Base-by-base conservation (phyloP, 306 rosid genomes). In the Astragalus membranaceus region DNA sequence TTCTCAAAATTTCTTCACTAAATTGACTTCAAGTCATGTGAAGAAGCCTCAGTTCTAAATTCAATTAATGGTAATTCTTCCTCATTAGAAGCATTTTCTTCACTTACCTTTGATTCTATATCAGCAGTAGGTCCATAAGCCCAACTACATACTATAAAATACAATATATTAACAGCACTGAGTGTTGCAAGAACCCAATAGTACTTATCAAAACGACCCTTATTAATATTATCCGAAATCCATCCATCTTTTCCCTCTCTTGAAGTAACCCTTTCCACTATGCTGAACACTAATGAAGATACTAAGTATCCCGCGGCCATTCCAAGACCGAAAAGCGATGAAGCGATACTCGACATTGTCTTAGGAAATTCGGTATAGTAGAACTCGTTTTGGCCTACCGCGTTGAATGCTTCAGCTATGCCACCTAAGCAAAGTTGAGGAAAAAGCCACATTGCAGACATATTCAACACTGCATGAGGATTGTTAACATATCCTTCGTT, bases 391-490 rank as follows among this genome's bases (percentile, higher is more conserved):
- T 61, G 67, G 67, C 50, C 67, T 61, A 61, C 10, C 10, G 29
- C 50, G 41, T 61, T 61, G 50, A 61, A 61, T 39, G 67, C 67
- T 61, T 61, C 67, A 16, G 67, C 50, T 16, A 61, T 61, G 2
- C 67, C 67, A 17, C 67, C 50, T 9, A 61, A 61, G 13, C 67
- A 61, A 16, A 61, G 67, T 39, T 61, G 67, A 39, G 67, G 67
- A 61, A 61, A 61, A 61, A 61, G 67, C 67, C 67, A 61, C 36
- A 61, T 61, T 16, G 67, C 67, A 61, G 67, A 61, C 67, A 61
- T 61, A 11, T 61, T 61, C 50, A 61, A 17, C 50, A 61, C 49
- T 4, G 67, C 49, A 0, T 61, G 10, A 61, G 67, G 67, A 39
- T 39, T 5, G 11, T 61, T 17, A 41, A 47, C 6, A 3, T 39